These are phyloP conservation scores for Cyclotella baltica DNA, from an alignment of 108 stramenopile genomes.

Conservation along the genomic window DNA sequence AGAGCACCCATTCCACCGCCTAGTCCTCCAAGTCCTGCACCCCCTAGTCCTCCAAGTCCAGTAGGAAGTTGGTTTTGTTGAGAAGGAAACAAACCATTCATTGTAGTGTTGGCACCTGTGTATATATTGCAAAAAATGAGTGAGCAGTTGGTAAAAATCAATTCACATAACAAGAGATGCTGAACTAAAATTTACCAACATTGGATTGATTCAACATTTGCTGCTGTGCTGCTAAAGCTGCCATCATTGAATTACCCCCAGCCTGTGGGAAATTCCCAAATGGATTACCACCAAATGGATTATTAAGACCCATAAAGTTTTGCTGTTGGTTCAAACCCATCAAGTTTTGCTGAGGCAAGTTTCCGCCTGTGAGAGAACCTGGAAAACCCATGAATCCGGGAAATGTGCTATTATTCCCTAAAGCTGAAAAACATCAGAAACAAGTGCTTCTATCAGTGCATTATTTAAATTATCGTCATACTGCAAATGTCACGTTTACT, in stretches of 20 bases:
- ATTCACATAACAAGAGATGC: neutral
- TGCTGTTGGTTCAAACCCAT: no score
- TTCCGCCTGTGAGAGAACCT: no score
- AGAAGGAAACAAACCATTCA: conserved; percentile 4
- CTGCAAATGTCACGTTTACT: no score
- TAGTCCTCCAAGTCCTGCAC: conserved; percentile 31
- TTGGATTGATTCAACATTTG: conserved; percentile 36
- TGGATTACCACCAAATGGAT: conserved; percentile 18
- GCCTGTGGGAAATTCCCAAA: conserved; percentile 7
- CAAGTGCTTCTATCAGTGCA: no score
- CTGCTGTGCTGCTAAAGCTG: conserved; percentile 37
- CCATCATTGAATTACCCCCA: conserved; percentile 33
- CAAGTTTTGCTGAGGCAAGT: conserved; percentile 28
- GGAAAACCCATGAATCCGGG: conserved; percentile 20
- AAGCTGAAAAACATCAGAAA: no score
- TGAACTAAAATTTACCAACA: conserved; percentile 9
- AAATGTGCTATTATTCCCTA: conserved; percentile 12
- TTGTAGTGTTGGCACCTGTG: conserved; percentile 11
- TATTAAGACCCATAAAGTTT: conserved; percentile 23
- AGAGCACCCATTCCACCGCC: conserved; percentile 6
- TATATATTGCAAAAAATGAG: conserved; percentile 3
- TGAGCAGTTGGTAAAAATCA: neutral
- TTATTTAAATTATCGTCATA: no score
- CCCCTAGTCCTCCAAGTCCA: conserved; percentile 38
- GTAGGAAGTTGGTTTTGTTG: conserved; percentile 46